phyloP scores from a whole-genome alignment of 2,329 filamentous ascomycete genomes.

The Periglandula ipomoeae region DNA sequence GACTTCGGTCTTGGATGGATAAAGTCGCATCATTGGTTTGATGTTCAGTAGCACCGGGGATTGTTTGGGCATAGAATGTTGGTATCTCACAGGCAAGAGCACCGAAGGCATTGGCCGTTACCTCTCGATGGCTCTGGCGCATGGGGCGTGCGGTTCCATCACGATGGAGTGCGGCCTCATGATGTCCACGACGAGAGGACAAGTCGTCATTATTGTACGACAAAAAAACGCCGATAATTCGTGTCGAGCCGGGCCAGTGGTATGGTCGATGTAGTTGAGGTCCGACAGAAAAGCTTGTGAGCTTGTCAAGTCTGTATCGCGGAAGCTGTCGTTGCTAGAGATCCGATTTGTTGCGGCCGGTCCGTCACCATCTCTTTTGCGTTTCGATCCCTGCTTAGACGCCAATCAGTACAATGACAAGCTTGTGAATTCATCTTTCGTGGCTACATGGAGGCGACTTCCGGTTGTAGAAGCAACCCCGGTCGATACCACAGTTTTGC shows the following conservation, averaged over 20 bases:
- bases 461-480: too few species aligned
- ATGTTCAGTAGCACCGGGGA: not conserved
- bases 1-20: too few species aligned
- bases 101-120: not conserved
- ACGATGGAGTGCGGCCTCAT: not conserved
- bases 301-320: too few species aligned
- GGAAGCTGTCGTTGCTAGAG: too few species aligned
- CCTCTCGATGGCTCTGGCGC: not conserved
- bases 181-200: constrained; percentile 1
- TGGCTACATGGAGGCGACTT: not conserved
- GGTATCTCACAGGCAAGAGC: not conserved
- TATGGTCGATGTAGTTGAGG: too few species aligned
- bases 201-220: constrained; percentile 1
- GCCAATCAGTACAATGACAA: not conserved
- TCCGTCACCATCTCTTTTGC: constrained; percentile 3
- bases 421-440: not conserved
- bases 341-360: not conserved
- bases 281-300: too few species aligned
- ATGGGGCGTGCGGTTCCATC: not conserved
- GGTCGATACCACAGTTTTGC: too few species aligned
- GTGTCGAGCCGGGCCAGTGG: constrained; percentile 1
- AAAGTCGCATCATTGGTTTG: not conserved
- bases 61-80: not conserved
- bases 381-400: constrained; percentile 4
- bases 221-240: not conserved